A percentile compares a stretch with the other conserved stretches of the same genome.
Evolutionary conservation across 192 early-diverging fungal genomes (phyloP).

Genomic region (Backusella tarrabulga): DNA sequence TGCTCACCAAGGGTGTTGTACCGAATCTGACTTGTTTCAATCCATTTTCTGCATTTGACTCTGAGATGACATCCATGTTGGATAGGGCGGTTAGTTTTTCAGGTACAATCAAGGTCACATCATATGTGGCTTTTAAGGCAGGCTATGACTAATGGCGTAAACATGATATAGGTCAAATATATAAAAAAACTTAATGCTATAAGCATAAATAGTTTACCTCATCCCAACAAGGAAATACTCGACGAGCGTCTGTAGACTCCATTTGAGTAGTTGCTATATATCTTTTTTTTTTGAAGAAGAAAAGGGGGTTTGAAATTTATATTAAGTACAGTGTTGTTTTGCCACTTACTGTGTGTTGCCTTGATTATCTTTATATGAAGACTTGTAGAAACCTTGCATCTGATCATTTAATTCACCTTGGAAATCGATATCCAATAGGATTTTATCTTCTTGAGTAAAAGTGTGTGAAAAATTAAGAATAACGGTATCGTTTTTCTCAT

Average conservation of each 20-base stretch:
- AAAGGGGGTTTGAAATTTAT: not conserved
- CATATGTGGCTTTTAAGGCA: slow-evolving; percentile 91
- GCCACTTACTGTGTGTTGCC: slow-evolving; percentile 41
- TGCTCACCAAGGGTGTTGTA: slow-evolving; percentile 91
- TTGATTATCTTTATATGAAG: slow-evolving; percentile 65
- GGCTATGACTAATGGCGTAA: slow-evolving; percentile 46
- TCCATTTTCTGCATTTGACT: slow-evolving; percentile 32
- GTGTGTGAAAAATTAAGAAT: slow-evolving; percentile 59
- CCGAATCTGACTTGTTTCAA: slow-evolving; percentile 83
- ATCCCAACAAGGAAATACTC: slow-evolving; percentile 94
- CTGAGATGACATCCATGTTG: slow-evolving; percentile 86
- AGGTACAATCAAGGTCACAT: slow-evolving; percentile 81
- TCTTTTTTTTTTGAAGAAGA: slow-evolving; percentile 33
- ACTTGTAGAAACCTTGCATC: slow-evolving; percentile 95
- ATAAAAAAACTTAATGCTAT: not conserved
- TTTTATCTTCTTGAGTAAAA: slow-evolving; percentile 49
- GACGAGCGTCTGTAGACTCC: slow-evolving; percentile 87
- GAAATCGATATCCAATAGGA: slow-evolving; percentile 45
- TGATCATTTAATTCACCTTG: slow-evolving; percentile 75
- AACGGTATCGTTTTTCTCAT: slow-evolving; percentile 44
- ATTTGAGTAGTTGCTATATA: slow-evolving; percentile 93
- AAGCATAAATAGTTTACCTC: slow-evolving; percentile 49
- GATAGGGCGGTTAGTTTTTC: slow-evolving; percentile 78
- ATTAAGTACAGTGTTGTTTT: not conserved
- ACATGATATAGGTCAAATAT: not conserved